Percentiles rank a stretch among this genome's conserved stretches.
phyloP scores from a whole-genome alignment of 176 grass and related monocot species.

The maize (Zea mays) region Zm-B73-REFERENCE-NAM-5.0 NC_050099.1:148643001-148643500 shows the following conservation, averaged over 20 bases:
- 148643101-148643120: no score
- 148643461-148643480: constrained; percentile 92
- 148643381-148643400: no score
- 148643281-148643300: no score
- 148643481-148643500: constrained; percentile 97
- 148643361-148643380: no score
- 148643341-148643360: no score
- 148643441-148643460: constrained; percentile 87
- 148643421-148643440: constrained; percentile 76
- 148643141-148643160: neutral
- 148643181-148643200: neutral
- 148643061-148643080: neutral
- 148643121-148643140: neutral
- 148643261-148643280: no score
- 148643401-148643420: constrained; percentile 80
- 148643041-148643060: neutral
- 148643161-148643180: constrained; percentile 25
- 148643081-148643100: constrained; percentile 6
- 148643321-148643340: no score
- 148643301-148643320: no score
- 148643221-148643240: no score
- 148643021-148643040: neutral
- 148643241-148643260: neutral
- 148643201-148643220: no score
- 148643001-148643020: neutral